phyloP scores from a whole-genome alignment of 768 basidiomycete species.

The Phlebiopsis gigantea region DNA sequence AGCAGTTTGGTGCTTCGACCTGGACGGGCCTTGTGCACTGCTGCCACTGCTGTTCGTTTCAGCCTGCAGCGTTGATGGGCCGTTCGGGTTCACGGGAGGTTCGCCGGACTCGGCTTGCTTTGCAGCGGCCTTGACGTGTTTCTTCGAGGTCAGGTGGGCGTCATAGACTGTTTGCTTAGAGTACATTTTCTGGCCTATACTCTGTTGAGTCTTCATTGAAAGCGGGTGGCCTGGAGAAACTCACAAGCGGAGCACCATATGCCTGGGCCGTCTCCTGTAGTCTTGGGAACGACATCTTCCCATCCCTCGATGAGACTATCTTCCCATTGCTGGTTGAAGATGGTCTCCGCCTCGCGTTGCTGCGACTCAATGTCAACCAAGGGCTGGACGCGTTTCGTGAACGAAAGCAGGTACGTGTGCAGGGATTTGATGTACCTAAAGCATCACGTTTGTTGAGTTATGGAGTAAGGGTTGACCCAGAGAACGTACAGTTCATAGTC shows the following conservation, averaged over 20 bases:
- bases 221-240: slow-evolving; percentile 25
- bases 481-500: slow-evolving; percentile 74
- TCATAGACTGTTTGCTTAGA: slow-evolving; percentile 98
- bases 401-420: slow-evolving; percentile 81
- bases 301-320: slow-evolving; percentile 71
- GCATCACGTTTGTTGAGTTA: slow-evolving; percentile 4
- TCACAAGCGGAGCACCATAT: slow-evolving; percentile 95
- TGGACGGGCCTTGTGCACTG: slow-evolving; percentile 30
- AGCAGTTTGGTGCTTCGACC: slow-evolving; percentile 52
- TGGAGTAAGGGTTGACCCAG: not conserved
- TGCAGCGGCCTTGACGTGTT: slow-evolving; percentile 86
- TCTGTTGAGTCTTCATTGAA: not conserved
- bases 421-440: slow-evolving; percentile 78
- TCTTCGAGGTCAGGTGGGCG: slow-evolving; percentile 92
- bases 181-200: slow-evolving; percentile 86
- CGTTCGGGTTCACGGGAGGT: slow-evolving; percentile 55
- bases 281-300: slow-evolving; percentile 44
- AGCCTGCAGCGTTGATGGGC: slow-evolving; percentile 36
- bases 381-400: slow-evolving; percentile 80
- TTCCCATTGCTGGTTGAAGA: slow-evolving; percentile 82
- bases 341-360: slow-evolving; percentile 54
- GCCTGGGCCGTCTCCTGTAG: slow-evolving; percentile 49
- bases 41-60: slow-evolving; percentile 40
- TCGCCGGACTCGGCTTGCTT: slow-evolving; percentile 51
- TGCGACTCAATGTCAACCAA: slow-evolving; percentile 70